Percentiles rank a stretch among this genome's conserved stretches.
Evolutionary conservation across 108 stramenopile species (phyloP).

Genomic region (Cyclotella choctawhatcheeana): DNA sequence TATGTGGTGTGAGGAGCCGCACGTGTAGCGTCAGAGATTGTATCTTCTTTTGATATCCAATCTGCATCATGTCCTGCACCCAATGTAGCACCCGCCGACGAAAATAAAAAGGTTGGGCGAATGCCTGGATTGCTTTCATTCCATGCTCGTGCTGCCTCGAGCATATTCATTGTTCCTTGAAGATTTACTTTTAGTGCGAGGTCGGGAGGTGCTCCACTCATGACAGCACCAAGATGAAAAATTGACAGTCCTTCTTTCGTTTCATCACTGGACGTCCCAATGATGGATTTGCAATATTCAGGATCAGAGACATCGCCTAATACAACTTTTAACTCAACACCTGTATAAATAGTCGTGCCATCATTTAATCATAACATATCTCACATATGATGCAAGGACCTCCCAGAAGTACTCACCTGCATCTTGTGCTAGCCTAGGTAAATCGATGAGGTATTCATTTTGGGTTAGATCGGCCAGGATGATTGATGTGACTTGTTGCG

Average conservation of each 20-base stretch:
- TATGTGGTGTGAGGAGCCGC: conserved; percentile 70
- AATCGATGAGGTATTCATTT: conserved; percentile 35
- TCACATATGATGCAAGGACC: too few relatives aligned
- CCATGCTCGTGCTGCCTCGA: conserved; percentile 59
- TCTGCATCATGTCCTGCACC: conserved; percentile 57
- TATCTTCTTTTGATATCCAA: conserved; percentile 49
- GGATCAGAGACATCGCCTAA: conserved; percentile 52
- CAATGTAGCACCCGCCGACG: conserved; percentile 60
- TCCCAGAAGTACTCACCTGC: too few relatives aligned
- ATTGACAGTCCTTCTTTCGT: conserved; percentile 41
- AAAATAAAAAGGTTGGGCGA: conserved; percentile 57
- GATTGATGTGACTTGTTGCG: conserved; percentile 34
- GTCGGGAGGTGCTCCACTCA: conserved; percentile 66
- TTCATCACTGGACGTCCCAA: conserved; percentile 18
- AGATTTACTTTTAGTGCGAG: conserved; percentile 55
- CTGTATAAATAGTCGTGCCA: too few relatives aligned
- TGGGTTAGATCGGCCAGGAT: conserved; percentile 52
- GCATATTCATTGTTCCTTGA: conserved; percentile 55
- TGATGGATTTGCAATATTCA: conserved; percentile 48
- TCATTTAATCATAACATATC: too few relatives aligned
- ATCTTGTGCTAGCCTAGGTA: conserved; percentile 16
- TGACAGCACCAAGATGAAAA: conserved; percentile 67
- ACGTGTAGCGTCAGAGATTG: conserved; percentile 58
- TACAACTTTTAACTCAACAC: conserved; percentile 6
- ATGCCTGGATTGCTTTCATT: conserved; percentile 1